Conservation (phyloP, 2,329 filamentous ascomycete species). For the Phaeosphaeriaceae sp. region DNA sequence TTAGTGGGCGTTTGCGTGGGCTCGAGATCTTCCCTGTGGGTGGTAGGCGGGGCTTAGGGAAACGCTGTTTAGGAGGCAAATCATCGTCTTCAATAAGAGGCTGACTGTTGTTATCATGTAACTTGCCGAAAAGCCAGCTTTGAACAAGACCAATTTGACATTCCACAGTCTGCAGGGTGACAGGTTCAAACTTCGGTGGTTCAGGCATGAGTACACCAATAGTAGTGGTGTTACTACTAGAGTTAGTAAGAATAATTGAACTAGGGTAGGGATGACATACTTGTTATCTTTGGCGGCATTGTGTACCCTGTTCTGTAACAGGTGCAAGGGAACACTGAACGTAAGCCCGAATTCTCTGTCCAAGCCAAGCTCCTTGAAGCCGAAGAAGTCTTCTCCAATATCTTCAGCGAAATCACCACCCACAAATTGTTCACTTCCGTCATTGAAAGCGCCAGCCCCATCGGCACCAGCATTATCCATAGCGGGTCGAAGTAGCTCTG, state of each 20-base stretch:
- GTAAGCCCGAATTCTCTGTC: conserved; percentile 90
- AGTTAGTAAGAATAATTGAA: conserved; percentile 23
- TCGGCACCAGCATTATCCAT: conserved; percentile 79
- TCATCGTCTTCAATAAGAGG: conserved; percentile 94
- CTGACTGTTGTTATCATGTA: conserved; percentile 82
- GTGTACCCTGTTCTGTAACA: conserved; percentile 89
- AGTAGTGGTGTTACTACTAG: conserved; percentile 62
- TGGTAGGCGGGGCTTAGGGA: conserved; percentile 65
- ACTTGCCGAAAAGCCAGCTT: conserved; percentile 88
- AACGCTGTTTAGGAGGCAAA: conserved; percentile 86
- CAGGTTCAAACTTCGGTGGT: conserved; percentile 73
- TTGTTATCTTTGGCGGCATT: conserved; percentile 75
- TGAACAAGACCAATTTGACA: conserved; percentile 86
- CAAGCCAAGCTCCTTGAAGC: conserved; percentile 92
- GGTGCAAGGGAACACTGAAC: conserved; percentile 89
- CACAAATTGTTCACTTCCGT: conserved; percentile 96
- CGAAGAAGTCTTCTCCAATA: conserved; percentile 98
- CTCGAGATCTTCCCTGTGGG: conserved; percentile 86
- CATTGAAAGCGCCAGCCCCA: conserved; percentile 89
- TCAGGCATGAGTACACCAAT: conserved; percentile 69
- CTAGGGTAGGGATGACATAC: conserved; percentile 46
- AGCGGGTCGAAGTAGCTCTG: conserved; percentile 91
- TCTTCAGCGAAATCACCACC: conserved; percentile 97
- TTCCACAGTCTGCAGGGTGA: conserved; percentile 78
- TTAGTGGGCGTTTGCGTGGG: conserved; percentile 80